These are phyloP conservation scores for Malbranchea cinnamomea DNA, from an alignment of 2,329 filamentous ascomycete genomes.

Conservation along the genomic window DNA sequence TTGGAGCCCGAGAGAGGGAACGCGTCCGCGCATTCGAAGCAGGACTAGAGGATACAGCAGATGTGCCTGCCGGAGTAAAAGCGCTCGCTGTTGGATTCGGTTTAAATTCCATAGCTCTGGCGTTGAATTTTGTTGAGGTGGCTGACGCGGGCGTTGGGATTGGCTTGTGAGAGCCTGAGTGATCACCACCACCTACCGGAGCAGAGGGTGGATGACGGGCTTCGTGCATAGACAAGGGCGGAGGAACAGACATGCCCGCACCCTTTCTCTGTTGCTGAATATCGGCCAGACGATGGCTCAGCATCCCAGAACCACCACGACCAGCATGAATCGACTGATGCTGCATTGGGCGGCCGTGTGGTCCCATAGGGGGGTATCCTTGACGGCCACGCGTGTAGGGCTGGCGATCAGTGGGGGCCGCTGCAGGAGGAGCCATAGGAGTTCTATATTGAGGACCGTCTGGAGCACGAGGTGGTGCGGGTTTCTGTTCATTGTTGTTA, in stretches of 20 bases:
- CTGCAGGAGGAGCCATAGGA: conserved; percentile 18
- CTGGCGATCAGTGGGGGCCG: conserved; percentile 30
- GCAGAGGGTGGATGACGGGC: conserved; percentile 59
- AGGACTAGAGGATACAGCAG: conserved; percentile 58
- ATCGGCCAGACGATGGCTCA: conserved; percentile 37
- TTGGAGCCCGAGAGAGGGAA: conserved; percentile 32
- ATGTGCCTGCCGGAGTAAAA: conserved; percentile 55
- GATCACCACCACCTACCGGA: conserved; percentile 41
- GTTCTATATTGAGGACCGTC: conserved; percentile 34
- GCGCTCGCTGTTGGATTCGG: conserved; percentile 66
- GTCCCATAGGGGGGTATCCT: conserved; percentile 31
- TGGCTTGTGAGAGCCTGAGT: conserved; percentile 31
- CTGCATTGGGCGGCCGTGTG: conserved; percentile 27
- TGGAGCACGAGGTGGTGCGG: conserved; percentile 36
- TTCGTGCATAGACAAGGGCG: conserved; percentile 47
- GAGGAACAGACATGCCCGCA: conserved; percentile 29
- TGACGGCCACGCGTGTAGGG: conserved; percentile 33
- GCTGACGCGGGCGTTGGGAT: conserved; percentile 40
- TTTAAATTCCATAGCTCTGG: conserved; percentile 59
- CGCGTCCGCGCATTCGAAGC: conserved; percentile 42
- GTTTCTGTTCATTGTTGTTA: conserved; percentile 18
- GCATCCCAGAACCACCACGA: conserved; percentile 29
- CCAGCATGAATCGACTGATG: conserved; percentile 29
- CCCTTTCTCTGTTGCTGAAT: conserved; percentile 39
- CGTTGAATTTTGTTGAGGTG: conserved; percentile 42